Evolutionary conservation across 2,329 filamentous ascomycete species (phyloP), one percentile per base, ranked within the genome.

Genomic region (Cercospora sp.): DNA sequence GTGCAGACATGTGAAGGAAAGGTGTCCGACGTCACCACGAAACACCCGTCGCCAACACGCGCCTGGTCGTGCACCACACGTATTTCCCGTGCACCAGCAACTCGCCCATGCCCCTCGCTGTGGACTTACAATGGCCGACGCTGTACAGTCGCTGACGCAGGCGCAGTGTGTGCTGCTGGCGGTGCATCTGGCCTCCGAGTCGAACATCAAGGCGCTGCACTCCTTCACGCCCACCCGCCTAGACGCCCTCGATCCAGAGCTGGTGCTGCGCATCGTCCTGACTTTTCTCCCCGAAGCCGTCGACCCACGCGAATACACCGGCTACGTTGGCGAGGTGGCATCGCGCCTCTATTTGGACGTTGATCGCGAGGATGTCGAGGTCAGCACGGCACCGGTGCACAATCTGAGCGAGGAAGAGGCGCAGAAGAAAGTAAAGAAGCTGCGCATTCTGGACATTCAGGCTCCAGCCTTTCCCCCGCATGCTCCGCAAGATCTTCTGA

Each of bases 251-350:
- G 83, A 85, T 30, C 84, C 86, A 55, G 87, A 91, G 66, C 81
- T 93, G 13, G 77, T 92, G 26, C 83, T 95, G 67, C 88, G 90
- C 55, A 88, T 95, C 63, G 80, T 96, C 23, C 84, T 96, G 57
- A 92, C 90, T 20, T 92, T 90, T 76, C 84, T 96, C 0, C 92
- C 93, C 28, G 91, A 94, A 78, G 89, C 86, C 53, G 76, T 88
- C 5, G 86, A 86, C 5, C 88, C 92, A 5, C 80, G 79, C n/a
- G 77, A 82, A 57, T 94, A 94, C 76, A 81, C 87, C 18, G 81
- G 82, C 13, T 86, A 92, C 62, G 75, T 93, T 18, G 79, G 85
- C 73, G 84, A 88, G 63, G 80, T 93, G 68, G 83, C 82, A 48
- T 80, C 81, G 4, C 82, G 81, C 62, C 78, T 84, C 20, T 81